These are phyloP conservation scores for Hyphopichia wangnamkhiaoensis DNA, from an alignment of 1,139 yeast genomes.

Conservation along the genomic window DNA sequence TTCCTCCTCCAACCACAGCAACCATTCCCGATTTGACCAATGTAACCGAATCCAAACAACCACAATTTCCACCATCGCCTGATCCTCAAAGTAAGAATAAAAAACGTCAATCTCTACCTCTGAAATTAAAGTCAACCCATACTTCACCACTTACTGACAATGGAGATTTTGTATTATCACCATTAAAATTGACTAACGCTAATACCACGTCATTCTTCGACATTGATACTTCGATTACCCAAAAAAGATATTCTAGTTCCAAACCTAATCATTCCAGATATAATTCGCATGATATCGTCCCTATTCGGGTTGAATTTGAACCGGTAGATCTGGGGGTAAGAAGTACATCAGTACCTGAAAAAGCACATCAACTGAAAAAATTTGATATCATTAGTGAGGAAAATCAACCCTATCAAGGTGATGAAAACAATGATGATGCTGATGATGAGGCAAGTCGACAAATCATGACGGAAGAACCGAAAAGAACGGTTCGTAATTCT, in stretches of 20 bases:
- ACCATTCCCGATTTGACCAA: neutral
- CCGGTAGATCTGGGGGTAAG: constrained; percentile 19
- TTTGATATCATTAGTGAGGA: constrained; percentile 14
- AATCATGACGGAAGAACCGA: constrained; percentile 3
- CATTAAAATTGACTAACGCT: constrained; percentile 36
- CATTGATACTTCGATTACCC: constrained; percentile 15
- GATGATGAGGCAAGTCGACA: neutral
- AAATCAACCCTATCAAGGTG: neutral
- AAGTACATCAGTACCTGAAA: constrained; percentile 35
- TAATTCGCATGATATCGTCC: constrained; percentile 47
- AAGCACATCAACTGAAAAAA: constrained; percentile 13
- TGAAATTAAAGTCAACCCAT: constrained; percentile 20
- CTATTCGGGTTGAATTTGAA: constrained; percentile 50
- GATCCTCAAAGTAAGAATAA: constrained; percentile 27
- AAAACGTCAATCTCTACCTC: constrained; percentile 41
- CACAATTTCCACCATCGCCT: constrained; percentile 37
- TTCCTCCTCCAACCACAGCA: constrained; percentile 18
- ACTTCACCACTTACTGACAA: constrained; percentile 21
- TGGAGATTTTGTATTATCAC: constrained; percentile 40
- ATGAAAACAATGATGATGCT: neutral
- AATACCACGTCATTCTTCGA: constrained; percentile 21
- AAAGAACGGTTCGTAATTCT: constrained; percentile 19
- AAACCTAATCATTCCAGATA: constrained; percentile 42
- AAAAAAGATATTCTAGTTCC: constrained; percentile 29
- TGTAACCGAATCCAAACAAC: neutral